These are phyloP conservation scores for Monarda citriodora DNA, from an alignment of 305 asterid species.

Conservation along the genomic window DNA sequence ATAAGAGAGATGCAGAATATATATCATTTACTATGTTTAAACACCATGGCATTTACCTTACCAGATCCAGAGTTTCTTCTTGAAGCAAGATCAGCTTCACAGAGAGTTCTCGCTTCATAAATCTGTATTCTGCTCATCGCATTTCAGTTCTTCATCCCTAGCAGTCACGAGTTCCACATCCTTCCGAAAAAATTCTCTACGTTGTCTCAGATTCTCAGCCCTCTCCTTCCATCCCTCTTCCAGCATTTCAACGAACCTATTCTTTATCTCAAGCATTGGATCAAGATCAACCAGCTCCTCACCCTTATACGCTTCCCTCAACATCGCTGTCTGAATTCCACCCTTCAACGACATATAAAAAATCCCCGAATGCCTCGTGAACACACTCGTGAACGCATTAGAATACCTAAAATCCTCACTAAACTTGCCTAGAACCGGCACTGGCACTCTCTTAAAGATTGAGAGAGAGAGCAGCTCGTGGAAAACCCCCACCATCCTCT, in stretches of 20 bases:
- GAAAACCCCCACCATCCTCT: constrained; percentile 85
- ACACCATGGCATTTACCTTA: constrained; percentile 4
- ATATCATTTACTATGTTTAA: not conserved
- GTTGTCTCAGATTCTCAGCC: constrained; percentile 49
- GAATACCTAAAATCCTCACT: constrained; percentile 83
- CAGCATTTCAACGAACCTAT: constrained; percentile 52
- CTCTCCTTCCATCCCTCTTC: constrained; percentile 53
- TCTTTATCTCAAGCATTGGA: constrained; percentile 50
- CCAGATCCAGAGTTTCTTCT: constrained; percentile 9
- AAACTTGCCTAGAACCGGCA: constrained; percentile 77
- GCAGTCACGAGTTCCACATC: constrained; percentile 48
- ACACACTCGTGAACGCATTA: constrained; percentile 74
- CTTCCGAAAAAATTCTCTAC: constrained; percentile 36
- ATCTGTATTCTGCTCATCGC: constrained; percentile 15
- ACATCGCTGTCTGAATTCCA: constrained; percentile 82
- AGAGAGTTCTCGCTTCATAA: constrained; percentile 9
- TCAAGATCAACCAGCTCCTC: constrained; percentile 72
- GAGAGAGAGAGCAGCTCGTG: constrained; percentile 91
- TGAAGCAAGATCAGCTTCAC: not conserved
- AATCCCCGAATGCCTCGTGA: constrained; percentile 90
- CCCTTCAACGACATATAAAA: constrained; percentile 90
- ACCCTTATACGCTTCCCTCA: constrained; percentile 85
- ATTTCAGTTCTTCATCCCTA: constrained; percentile 19
- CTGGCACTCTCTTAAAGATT: constrained; percentile 66
- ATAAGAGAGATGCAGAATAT: constrained; percentile 1